Evolutionary conservation across 306 rosid species (phyloP).

Genomic region (Echinosophora koreensis): DNA sequence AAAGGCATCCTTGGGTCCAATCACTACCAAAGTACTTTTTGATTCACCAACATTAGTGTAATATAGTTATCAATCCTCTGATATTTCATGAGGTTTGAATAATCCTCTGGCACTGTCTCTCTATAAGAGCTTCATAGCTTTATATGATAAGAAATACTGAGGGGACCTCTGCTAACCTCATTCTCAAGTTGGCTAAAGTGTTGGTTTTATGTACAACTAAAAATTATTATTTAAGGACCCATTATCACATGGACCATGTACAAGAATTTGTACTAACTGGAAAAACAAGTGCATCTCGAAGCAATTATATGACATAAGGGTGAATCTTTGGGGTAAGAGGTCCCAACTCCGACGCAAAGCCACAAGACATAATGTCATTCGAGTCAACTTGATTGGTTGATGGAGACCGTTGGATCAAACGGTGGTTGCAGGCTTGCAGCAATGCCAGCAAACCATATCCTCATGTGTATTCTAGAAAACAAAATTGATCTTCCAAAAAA

Average conservation of each 20-base stretch:
- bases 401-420: slow-evolving; percentile 42
- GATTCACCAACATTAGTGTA: slow-evolving; percentile 39
- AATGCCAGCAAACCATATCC: slow-evolving; percentile 37
- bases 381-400: slow-evolving; percentile 42
- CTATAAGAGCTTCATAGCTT: not conserved
- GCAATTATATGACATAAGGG: slow-evolving; percentile 7
- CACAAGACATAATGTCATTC: not conserved
- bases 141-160: slow-evolving; percentile 21
- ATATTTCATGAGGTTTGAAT: slow-evolving; percentile 21
- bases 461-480: not conserved
- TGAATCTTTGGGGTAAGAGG: slow-evolving; percentile 40
- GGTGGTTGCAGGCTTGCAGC: slow-evolving; percentile 28
- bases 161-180: slow-evolving; percentile 42
- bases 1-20: slow-evolving; percentile 37
- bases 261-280: slow-evolving; percentile 32
- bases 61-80: slow-evolving; percentile 40
- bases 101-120: slow-evolving; percentile 38
- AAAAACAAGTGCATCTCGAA: slow-evolving; percentile 22
- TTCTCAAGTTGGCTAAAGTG: slow-evolving; percentile 46
- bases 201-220: slow-evolving; percentile 34
- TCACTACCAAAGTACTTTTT: slow-evolving; percentile 35
- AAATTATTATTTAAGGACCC: slow-evolving; percentile 49
- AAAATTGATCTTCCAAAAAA: not conserved
- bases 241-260: slow-evolving; percentile 53
- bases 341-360: slow-evolving; percentile 26